Evolutionary conservation across 1,139 yeast genomes (phyloP).

Genomic region (Suhomyces chickasaworum): DNA sequence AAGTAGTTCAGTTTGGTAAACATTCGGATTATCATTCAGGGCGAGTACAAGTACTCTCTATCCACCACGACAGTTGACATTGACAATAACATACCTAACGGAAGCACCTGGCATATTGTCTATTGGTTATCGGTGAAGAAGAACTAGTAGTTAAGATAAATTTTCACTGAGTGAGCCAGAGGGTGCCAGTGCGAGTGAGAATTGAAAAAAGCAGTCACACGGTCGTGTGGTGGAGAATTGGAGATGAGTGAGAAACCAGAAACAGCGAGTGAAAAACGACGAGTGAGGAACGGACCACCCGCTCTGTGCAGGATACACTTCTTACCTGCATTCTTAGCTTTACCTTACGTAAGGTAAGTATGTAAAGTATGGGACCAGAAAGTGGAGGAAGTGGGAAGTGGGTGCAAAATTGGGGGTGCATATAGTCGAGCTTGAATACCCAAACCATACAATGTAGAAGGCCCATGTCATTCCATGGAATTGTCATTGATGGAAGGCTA

Average conservation of each 20-base stretch:
- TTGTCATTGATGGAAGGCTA: no score
- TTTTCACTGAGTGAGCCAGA: slow-evolving; percentile 8
- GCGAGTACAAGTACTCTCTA: slow-evolving; percentile 22
- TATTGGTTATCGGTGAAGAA: slow-evolving; percentile 22
- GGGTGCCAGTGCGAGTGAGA: slow-evolving; percentile 3
- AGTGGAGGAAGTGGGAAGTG: no score
- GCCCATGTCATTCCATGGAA: no score
- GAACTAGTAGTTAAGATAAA: slow-evolving; percentile 13
- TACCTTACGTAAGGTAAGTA: no score
- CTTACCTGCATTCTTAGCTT: no score
- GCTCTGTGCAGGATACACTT: neutral
- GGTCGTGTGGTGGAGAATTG: neutral
- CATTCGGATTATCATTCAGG: slow-evolving; percentile 1
- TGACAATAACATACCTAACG: slow-evolving; percentile 76
- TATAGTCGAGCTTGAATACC: no score
- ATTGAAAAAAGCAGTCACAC: slow-evolving; percentile 12
- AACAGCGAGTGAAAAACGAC: no score
- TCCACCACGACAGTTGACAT: slow-evolving; percentile 36
- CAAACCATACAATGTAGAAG: no score
- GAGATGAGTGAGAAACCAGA: no score
- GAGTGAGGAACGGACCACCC: no score
- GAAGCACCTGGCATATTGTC: slow-evolving; percentile 95
- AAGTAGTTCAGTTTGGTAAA: neutral
- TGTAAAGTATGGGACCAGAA: no score
- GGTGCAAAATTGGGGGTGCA: neutral